Base-by-base conservation (phyloP, 2,329 filamentous ascomycete genomes). In the Penicillium brasilianum region DNA sequence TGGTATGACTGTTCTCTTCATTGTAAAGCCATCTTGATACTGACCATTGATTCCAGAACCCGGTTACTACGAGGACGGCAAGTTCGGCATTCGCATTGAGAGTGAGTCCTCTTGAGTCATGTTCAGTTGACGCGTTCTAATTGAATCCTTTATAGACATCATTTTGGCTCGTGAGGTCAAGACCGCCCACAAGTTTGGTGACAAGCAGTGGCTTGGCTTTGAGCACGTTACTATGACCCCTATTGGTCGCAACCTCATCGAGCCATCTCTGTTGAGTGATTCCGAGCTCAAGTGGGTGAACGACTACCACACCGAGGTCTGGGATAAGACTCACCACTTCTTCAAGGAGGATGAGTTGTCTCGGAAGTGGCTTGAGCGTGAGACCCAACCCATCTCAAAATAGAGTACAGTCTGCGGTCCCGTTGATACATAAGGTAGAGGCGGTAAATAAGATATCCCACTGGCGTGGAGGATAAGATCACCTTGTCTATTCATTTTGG, bases 171-270 rank as follows among this genome's bases (percentile, higher is more conserved):
- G 87, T 67, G 93, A 97, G 75, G 89, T 90, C n/a, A 83, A 93
- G 77, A 97, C 94, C 4, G 88, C 89, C 63, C 86, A 96, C 77
- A 87, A 88, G 37, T 98, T 98, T 73, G 94, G 93, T 20, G 94
- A 97, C 70, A 97, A 96, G 80, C 90, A 93, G 2, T 99, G 91
- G 79, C 82, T 98, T 37, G 93, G 93, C 3, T 99, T 99, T 69
- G 94, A 99, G 81, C 92, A 96, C 77, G 93, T 98, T 66, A 99
- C 95, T 0, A 92, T 99, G 92, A 92, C 94, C 18, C 95, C 95
- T 0, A 93, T 97, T 78, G 97, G 94, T 79, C 87, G 88, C 63
- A 97, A 92, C 63, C 81, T 99, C 66, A 93, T 97, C 65, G 91
- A 98, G 70, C 81, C 85, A 57, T 82, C 75, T 55, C 81, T 97